These are phyloP conservation scores for Quercus ilex DNA, from an alignment of 306 rosid species.

Conservation along the genomic window DNA sequence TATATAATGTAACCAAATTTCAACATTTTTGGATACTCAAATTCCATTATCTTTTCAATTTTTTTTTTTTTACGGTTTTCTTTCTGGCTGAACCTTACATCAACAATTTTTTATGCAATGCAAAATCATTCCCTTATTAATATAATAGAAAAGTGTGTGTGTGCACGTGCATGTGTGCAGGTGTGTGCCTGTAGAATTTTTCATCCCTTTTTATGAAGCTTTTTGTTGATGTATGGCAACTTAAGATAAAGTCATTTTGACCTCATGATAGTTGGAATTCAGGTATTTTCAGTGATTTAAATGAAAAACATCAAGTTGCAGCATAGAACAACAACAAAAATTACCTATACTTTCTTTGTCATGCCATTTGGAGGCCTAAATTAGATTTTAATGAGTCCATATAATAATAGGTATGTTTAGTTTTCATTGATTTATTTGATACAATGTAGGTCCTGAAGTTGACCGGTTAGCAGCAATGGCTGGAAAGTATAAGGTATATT, in stretches of 20 bases:
- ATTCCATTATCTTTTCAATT: neutral
- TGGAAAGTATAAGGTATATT: constrained; percentile 70
- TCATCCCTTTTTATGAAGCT: neutral
- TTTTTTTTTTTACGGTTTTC: neutral
- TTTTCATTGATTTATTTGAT: constrained; percentile 5
- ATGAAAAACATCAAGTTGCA: neutral
- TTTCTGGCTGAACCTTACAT: neutral
- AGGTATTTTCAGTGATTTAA: neutral
- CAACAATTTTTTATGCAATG: neutral
- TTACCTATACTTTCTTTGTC: neutral
- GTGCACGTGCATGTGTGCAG: too few species aligned
- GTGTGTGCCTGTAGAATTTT: neutral
- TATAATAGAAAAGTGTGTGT: too few species aligned
- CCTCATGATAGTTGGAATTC: neutral
- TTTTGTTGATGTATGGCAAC: neutral
- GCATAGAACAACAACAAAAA: neutral
- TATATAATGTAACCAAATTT: neutral
- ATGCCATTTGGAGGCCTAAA: neutral
- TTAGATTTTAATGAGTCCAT: neutral
- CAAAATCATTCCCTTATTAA: neutral
- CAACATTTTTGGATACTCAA: neutral
- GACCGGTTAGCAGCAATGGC: constrained; percentile 94
- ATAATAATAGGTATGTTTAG: neutral
- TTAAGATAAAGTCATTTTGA: neutral
- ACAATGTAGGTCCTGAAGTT: constrained; percentile 77